Percentiles rank a stretch among this genome's conserved stretches.
These are phyloP conservation scores for Penicillium palitans DNA, from an alignment of 2,329 filamentous ascomycete species.

Conservation along the genomic window DNA sequence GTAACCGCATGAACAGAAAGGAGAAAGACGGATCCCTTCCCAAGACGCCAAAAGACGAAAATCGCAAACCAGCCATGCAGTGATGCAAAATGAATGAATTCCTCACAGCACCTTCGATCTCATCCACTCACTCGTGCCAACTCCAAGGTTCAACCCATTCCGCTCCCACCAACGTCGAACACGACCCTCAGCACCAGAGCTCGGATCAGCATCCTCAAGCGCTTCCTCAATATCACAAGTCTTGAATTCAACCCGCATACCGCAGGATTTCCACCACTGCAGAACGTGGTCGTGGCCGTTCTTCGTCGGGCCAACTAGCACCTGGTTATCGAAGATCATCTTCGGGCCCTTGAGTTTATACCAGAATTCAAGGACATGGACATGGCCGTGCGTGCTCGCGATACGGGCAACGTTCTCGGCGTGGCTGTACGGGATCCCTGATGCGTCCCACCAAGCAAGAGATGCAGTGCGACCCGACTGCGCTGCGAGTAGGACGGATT, in stretches of 20 bases:
- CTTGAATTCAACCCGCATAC: constrained; percentile 82
- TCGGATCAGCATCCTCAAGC: constrained; percentile 71
- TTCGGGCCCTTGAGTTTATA: constrained; percentile 70
- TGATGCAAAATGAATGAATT: neutral
- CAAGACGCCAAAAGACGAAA: constrained; percentile 3
- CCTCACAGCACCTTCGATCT: constrained; percentile 68
- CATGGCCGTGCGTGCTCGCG: constrained; percentile 80
- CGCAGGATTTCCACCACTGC: constrained; percentile 82
- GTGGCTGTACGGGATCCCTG: constrained; percentile 74
- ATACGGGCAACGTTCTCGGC: constrained; percentile 81
- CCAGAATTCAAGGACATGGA: constrained; percentile 82
- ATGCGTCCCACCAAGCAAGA: constrained; percentile 84
- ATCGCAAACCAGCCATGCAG: constrained; percentile 6
- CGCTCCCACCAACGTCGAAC: constrained; percentile 85
- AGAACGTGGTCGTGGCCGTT: constrained; percentile 81
- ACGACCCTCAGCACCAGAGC: constrained; percentile 67
- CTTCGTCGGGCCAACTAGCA: constrained; percentile 82
- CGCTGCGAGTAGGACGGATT: constrained; percentile 78
- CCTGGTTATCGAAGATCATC: constrained; percentile 78
- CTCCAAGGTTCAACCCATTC: constrained; percentile 77
- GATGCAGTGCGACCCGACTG: constrained; percentile 77
- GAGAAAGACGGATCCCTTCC: neutral
- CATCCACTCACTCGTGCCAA: constrained; percentile 88
- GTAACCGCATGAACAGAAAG: constrained; percentile 3
- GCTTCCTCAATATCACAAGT: constrained; percentile 96